These are phyloP conservation scores for Suillus placidus DNA, from an alignment of 768 basidiomycete genomes.

Conservation along the genomic window DNA sequence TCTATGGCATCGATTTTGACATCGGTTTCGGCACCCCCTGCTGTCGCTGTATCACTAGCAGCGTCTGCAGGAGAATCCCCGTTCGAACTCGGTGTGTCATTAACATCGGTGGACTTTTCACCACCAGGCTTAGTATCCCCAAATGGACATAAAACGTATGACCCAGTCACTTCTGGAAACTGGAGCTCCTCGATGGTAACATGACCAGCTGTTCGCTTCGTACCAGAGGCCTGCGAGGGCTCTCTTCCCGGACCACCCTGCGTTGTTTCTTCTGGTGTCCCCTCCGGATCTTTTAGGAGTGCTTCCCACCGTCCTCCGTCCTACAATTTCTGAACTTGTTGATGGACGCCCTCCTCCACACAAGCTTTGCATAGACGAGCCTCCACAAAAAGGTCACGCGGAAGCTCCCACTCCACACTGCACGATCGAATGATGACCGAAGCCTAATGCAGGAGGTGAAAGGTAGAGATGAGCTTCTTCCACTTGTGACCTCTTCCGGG, in stretches of 20 bases:
- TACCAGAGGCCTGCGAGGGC: background rate
- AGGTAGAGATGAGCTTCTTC: slow-evolving; percentile 56
- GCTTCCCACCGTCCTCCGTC: slow-evolving; percentile 22
- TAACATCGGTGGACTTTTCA: background rate
- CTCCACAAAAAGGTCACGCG: slow-evolving; percentile 41
- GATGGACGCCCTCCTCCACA: slow-evolving; percentile 33
- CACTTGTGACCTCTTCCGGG: slow-evolving; percentile 21
- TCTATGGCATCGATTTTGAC: background rate
- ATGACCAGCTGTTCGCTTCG: background rate
- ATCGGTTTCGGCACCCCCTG: background rate
- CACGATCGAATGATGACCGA: slow-evolving; percentile 56
- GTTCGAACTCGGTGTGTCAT: background rate
- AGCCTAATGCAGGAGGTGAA: slow-evolving; percentile 41
- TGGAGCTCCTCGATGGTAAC: background rate
- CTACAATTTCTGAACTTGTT: slow-evolving; percentile 24
- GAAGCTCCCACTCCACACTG: slow-evolving; percentile 55
- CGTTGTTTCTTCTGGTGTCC: background rate
- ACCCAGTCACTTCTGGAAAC: background rate
- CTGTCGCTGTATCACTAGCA: background rate
- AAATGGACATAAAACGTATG: background rate
- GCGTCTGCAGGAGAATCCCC: background rate
- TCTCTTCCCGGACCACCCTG: background rate
- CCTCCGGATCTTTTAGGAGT: background rate
- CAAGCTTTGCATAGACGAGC: slow-evolving; percentile 43
- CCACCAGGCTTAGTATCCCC: too few species aligned